These are phyloP conservation scores for Neonectria faginata DNA, from an alignment of 2,329 filamentous ascomycete genomes.

Conservation along the genomic window DNA sequence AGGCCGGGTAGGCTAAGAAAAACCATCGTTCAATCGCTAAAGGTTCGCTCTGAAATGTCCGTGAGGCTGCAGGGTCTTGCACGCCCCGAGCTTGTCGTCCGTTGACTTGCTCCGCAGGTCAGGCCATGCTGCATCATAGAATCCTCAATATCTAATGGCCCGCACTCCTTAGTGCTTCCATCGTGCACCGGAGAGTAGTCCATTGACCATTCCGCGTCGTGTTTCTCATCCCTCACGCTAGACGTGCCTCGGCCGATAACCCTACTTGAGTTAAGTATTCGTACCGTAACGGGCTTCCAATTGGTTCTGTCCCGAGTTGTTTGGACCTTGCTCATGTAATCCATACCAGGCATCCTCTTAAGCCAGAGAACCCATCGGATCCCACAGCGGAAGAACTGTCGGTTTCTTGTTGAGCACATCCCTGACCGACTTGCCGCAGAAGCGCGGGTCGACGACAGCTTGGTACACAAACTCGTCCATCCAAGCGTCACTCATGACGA, in stretches of 20 bases:
- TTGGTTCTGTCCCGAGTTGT: neutral
- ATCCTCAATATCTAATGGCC: constrained; percentile 21
- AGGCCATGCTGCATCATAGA: constrained; percentile 28
- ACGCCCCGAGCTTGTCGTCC: constrained; percentile 7
- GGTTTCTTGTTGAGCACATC: constrained; percentile 79
- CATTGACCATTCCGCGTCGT: constrained; percentile 2
- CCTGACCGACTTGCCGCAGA: constrained; percentile 72
- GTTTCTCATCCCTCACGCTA: constrained; percentile 1
- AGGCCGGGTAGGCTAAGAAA: constrained; percentile 7
- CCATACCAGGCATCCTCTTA: constrained; percentile 46
- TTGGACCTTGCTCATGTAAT: neutral
- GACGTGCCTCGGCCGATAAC: constrained; percentile 12
- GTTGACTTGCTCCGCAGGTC: constrained; percentile 26
- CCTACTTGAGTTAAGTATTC: neutral
- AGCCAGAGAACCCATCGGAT: constrained; percentile 82
- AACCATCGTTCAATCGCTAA: constrained; percentile 31
- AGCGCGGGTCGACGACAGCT: constrained; percentile 81
- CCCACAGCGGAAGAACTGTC: constrained; percentile 79
- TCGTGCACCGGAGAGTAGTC: constrained; percentile 15
- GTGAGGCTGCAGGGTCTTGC: constrained; percentile 21
- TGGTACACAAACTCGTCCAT: constrained; percentile 88
- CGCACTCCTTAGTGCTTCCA: constrained; percentile 10
- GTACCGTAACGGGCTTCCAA: neutral
- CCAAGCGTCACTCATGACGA: constrained; percentile 87
- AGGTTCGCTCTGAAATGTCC: constrained; percentile 13